These are phyloP conservation scores for Teratosphaeria epicoccoides DNA, from an alignment of 2,329 filamentous ascomycete genomes.

Conservation along the genomic window DNA sequence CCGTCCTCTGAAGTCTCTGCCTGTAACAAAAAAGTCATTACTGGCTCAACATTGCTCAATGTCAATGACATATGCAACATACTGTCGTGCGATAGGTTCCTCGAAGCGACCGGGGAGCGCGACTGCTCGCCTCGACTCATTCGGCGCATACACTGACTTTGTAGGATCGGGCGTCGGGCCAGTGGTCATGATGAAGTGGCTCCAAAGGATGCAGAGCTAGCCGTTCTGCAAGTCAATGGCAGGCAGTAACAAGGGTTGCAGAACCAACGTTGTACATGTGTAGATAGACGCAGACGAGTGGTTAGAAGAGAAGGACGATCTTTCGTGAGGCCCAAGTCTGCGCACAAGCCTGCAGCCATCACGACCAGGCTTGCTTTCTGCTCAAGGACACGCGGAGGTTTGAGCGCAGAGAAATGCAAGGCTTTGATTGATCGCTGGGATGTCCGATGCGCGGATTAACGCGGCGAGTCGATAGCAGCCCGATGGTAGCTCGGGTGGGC, in stretches of 20 bases:
- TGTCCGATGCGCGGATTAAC: conserved; percentile 3
- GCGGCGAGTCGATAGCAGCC: conserved; percentile 2
- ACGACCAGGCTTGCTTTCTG: not conserved
- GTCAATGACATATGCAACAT: not conserved
- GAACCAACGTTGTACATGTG: conserved; percentile 2
- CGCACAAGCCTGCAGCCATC: conserved; percentile 1
- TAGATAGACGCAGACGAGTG: not conserved
- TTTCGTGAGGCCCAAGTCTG: conserved; percentile 2
- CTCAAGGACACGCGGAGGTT: not conserved
- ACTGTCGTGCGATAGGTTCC: conserved; percentile 13
- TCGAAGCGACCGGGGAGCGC: conserved; percentile 11
- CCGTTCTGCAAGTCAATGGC: conserved; percentile 1
- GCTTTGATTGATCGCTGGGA: not conserved
- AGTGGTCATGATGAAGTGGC: conserved; percentile 8
- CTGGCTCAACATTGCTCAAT: not conserved
- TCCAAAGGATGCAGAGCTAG: not conserved
- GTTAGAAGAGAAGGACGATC: not conserved
- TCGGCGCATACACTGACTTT: conserved; percentile 19
- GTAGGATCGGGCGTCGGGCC: conserved; percentile 7
- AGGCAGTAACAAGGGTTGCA: conserved; percentile 3
- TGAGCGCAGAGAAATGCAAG: not conserved
- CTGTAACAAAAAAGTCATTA: conserved; percentile 8
- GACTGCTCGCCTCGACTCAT: conserved; percentile 6
- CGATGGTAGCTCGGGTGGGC: not conserved
- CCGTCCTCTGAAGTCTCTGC: conserved; percentile 17